These are phyloP conservation scores for Filobasidium wieringae DNA, from an alignment of 768 basidiomycete species.

Conservation along the genomic window DNA sequence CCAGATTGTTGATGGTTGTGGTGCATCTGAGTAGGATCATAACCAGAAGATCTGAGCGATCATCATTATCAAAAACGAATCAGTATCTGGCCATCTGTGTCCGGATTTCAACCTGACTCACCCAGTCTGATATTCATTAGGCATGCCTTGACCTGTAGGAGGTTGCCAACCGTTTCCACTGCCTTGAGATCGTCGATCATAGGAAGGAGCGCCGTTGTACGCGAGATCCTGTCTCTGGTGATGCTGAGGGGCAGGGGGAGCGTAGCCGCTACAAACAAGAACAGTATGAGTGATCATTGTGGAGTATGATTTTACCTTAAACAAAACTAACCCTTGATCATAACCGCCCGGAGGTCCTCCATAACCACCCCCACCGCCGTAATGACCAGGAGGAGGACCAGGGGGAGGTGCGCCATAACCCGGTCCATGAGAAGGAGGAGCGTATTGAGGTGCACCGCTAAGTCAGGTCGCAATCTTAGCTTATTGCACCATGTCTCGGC, in stretches of 20 bases:
- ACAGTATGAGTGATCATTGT: background rate
- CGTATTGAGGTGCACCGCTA: background rate
- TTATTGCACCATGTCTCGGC: background rate
- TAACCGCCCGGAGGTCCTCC: slow-evolving; percentile 4
- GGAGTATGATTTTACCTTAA: background rate
- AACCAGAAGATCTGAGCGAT: slow-evolving; percentile 1
- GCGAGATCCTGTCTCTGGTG: slow-evolving; percentile 1
- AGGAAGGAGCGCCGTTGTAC: background rate
- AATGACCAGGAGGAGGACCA: background rate
- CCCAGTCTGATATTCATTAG: background rate
- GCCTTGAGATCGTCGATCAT: slow-evolving; percentile 4
- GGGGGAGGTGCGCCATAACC: background rate
- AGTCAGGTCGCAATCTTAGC: background rate
- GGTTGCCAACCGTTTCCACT: slow-evolving; percentile 6
- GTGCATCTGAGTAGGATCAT: background rate
- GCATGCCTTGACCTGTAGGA: slow-evolving; percentile 3
- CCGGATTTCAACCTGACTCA: background rate
- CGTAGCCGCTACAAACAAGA: background rate
- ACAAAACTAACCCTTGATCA: background rate
- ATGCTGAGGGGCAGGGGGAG: background rate
- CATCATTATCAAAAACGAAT: background rate
- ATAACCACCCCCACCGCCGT: background rate
- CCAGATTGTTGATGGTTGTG: background rate
- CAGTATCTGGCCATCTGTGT: background rate
- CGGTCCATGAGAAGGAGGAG: background rate